Percentiles rank a stretch among this genome's conserved stretches.
Evolutionary conservation across 495 filamentous ascomycete species (phyloP).

Genomic region (Aspergillus cristatus): DNA sequence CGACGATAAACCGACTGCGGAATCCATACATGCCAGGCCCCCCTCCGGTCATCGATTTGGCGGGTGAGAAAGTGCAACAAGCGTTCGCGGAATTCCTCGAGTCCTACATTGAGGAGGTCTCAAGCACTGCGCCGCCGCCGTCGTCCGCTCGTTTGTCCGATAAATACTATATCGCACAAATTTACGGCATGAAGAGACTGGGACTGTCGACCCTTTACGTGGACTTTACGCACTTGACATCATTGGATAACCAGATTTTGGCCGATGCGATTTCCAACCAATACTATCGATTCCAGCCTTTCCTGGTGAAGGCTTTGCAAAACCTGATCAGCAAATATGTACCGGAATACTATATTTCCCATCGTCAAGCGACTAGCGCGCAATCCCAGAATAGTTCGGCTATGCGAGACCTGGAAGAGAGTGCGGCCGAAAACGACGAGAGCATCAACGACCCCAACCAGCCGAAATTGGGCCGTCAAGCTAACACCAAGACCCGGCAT

Average conservation of each 20-base stretch:
- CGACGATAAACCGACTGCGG: slow-evolving; percentile 47
- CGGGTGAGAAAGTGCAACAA: slow-evolving; percentile 75
- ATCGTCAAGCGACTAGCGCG: slow-evolving; percentile 63
- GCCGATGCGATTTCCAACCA: slow-evolving; percentile 76
- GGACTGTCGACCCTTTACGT: slow-evolving; percentile 94
- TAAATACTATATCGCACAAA: slow-evolving; percentile 94
- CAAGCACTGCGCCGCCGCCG: slow-evolving; percentile 59
- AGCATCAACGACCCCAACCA: slow-evolving; percentile 61
- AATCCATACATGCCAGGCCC: slow-evolving; percentile 56
- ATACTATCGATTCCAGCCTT: slow-evolving; percentile 94
- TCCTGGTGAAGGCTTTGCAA: slow-evolving; percentile 80
- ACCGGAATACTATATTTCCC: slow-evolving; percentile 84
- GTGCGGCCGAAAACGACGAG: slow-evolving; percentile 46
- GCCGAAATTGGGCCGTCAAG: slow-evolving; percentile 22
- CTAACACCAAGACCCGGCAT: slow-evolving; percentile 61
- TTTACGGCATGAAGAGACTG: slow-evolving; percentile 78
- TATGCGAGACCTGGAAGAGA: slow-evolving; percentile 12
- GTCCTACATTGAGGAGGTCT: slow-evolving; percentile 69
- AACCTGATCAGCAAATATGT: slow-evolving; percentile 91
- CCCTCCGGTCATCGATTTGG: slow-evolving; percentile 76
- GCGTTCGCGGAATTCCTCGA: slow-evolving; percentile 87
- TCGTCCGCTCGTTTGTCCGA: slow-evolving; percentile 71
- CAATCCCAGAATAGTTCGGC: slow-evolving; percentile 57
- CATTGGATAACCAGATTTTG: slow-evolving; percentile 59
- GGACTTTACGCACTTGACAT: slow-evolving; percentile 80